Evolutionary conservation across 768 basidiomycete genomes (phyloP).

Genomic region (Cyclocybe cylindracea): DNA sequence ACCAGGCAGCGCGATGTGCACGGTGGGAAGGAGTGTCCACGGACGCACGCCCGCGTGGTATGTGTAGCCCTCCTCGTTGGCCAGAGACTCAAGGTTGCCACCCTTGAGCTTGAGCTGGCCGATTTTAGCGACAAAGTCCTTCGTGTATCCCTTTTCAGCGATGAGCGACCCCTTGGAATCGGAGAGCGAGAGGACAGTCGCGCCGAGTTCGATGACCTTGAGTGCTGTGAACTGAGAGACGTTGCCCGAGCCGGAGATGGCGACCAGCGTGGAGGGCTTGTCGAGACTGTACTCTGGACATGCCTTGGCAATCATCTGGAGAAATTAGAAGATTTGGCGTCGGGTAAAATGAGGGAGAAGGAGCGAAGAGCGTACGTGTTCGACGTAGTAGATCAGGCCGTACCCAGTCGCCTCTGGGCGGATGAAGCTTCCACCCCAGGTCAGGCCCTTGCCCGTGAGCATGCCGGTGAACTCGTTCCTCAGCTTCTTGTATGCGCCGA

Average conservation of each 20-base stretch:
- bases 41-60: slow-evolving; percentile 61
- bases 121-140: slow-evolving; percentile 52
- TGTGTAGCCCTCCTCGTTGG: slow-evolving; percentile 39
- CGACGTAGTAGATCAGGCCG: slow-evolving; percentile 76
- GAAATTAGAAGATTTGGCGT: not conserved
- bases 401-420: slow-evolving; percentile 75
- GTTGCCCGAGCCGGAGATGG: slow-evolving; percentile 70
- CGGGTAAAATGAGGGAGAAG: not conserved
- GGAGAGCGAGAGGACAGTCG: slow-evolving; percentile 67
- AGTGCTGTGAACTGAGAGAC: slow-evolving; percentile 77
- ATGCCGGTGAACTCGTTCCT: slow-evolving; percentile 71
- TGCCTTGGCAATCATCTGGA: slow-evolving; percentile 56
- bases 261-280: slow-evolving; percentile 48
- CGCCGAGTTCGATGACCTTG: slow-evolving; percentile 78
- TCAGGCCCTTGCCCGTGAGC: slow-evolving; percentile 70
- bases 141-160: slow-evolving; percentile 57
- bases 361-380: slow-evolving; percentile 50
- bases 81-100: slow-evolving; percentile 41
- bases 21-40: slow-evolving; percentile 64
- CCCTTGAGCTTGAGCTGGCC: slow-evolving; percentile 57
- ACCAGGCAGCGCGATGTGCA: slow-evolving; percentile 70
- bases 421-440: slow-evolving; percentile 74
- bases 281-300: slow-evolving; percentile 57
- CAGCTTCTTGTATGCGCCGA: slow-evolving; percentile 77
- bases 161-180: slow-evolving; percentile 75